These are phyloP conservation scores for Solanum boliviense DNA, from an alignment of 257 asterid species.

Conservation along the genomic window DNA sequence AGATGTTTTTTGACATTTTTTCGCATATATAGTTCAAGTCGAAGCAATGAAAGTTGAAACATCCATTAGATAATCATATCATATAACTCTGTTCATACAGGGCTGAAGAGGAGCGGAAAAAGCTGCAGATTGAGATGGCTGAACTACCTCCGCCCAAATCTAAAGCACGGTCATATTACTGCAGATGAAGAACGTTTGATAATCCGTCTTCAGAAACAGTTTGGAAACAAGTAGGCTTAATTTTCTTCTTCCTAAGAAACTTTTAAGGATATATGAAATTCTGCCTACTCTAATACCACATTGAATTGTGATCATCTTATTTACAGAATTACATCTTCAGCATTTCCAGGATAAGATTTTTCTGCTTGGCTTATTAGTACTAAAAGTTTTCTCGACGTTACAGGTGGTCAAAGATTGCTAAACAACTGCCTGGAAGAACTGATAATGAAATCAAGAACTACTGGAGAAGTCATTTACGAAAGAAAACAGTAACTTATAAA, in stretches of 20 bases:
- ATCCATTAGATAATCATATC: neutral
- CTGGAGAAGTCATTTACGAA: conserved; percentile 57
- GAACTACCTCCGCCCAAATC: conserved; percentile 65
- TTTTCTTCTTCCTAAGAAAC: neutral
- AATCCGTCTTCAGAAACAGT: conserved; percentile 40
- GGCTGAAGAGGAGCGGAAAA: conserved; percentile 58
- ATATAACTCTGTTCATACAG: conserved; percentile 10
- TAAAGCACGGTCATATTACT: conserved; percentile 52
- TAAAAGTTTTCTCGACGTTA: neutral
- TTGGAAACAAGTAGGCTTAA: conserved; percentile 58
- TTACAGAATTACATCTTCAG: neutral
- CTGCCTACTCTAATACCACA: neutral
- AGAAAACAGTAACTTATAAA: conserved; percentile 13
- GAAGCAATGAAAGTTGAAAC: neutral
- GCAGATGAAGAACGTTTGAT: conserved; percentile 40
- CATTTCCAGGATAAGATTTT: neutral
- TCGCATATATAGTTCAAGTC: too few species aligned
- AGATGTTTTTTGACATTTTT: too few species aligned
- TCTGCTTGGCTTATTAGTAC: neutral
- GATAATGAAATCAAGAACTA: conserved; percentile 76
- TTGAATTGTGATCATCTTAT: neutral
- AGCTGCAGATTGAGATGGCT: conserved; percentile 78
- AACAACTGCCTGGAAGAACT: conserved; percentile 65
- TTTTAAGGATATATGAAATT: neutral
- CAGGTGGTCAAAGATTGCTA: conserved; percentile 78